phyloP scores from a whole-genome alignment of 345 rosid genomes.

The Brassica nigra region DNA sequence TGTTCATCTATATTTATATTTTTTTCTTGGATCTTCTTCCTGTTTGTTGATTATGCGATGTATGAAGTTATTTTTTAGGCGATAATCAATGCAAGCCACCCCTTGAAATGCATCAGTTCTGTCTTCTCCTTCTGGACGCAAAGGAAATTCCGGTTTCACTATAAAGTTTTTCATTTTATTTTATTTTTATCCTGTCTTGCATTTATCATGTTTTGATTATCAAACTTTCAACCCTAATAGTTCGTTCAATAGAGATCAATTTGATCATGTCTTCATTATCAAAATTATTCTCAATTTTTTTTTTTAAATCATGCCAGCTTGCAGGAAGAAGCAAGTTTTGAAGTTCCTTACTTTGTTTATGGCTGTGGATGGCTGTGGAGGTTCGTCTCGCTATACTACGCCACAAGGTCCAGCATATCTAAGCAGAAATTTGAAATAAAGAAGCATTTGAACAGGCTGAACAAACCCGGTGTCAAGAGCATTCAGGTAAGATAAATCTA shows the following conservation, averaged over 20 bases:
- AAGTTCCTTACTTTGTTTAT: constrained; percentile 44
- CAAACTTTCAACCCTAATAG: background rate
- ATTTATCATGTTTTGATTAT: background rate
- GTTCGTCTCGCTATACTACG: constrained; percentile 48
- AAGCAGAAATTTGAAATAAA: constrained; percentile 73
- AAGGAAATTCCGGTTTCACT: background rate
- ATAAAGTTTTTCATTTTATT: background rate
- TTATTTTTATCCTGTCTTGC: background rate
- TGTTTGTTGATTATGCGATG: no score
- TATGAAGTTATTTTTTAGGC: no score
- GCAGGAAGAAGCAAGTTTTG: constrained; percentile 35
- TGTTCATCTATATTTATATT: no score
- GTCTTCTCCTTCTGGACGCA: background rate
- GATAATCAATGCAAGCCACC: no score
- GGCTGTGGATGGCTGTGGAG: constrained; percentile 37
- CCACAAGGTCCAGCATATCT: constrained; percentile 59
- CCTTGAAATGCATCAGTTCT: background rate
- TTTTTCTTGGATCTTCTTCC: no score
- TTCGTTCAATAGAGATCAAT: background rate
- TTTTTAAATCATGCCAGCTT: background rate
- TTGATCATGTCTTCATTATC: background rate
- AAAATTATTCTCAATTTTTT: background rate
- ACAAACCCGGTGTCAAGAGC: constrained; percentile 79
- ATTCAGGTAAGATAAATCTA: constrained; percentile 55
- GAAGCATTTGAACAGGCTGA: constrained; percentile 83